These are phyloP conservation scores for Echinosophora koreensis DNA, from an alignment of 306 rosid genomes.

Conservation along the genomic window DNA sequence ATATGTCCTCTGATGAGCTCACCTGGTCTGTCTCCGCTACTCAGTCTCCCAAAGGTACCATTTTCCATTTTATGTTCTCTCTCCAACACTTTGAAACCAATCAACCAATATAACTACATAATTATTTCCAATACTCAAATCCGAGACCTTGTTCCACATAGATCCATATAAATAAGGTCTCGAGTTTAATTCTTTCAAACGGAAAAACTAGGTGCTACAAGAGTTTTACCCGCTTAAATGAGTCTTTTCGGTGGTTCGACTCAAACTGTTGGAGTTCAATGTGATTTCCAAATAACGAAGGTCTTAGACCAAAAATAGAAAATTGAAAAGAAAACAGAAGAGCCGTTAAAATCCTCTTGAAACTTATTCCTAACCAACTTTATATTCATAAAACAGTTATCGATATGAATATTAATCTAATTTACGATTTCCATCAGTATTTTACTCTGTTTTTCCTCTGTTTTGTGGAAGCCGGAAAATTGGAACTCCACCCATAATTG, in stretches of 20 bases:
- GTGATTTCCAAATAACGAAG: no score
- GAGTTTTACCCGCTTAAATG: no score
- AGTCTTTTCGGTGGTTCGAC: no score
- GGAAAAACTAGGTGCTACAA: no score
- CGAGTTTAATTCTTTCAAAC: no score
- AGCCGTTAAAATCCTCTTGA: no score
- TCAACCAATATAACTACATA: neutral
- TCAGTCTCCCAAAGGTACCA: conserved; percentile 60
- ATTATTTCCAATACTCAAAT: no score
- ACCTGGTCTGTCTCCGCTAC: conserved; percentile 67
- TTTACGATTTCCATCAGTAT: neutral
- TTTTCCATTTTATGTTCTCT: neutral
- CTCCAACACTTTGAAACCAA: neutral
- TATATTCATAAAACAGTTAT: neutral
- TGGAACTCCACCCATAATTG: neutral
- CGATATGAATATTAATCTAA: neutral
- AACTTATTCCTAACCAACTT: neutral
- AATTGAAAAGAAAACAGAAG: no score
- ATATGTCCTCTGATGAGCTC: conserved; percentile 63
- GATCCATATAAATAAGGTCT: no score
- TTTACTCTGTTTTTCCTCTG: neutral
- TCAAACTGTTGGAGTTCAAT: no score
- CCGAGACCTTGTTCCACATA: no score
- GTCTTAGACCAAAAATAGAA: no score
- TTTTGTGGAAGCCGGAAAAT: neutral